These are phyloP conservation scores for Botrytis medusae DNA, from an alignment of 2,329 filamentous ascomycete species.

Conservation along the genomic window DNA sequence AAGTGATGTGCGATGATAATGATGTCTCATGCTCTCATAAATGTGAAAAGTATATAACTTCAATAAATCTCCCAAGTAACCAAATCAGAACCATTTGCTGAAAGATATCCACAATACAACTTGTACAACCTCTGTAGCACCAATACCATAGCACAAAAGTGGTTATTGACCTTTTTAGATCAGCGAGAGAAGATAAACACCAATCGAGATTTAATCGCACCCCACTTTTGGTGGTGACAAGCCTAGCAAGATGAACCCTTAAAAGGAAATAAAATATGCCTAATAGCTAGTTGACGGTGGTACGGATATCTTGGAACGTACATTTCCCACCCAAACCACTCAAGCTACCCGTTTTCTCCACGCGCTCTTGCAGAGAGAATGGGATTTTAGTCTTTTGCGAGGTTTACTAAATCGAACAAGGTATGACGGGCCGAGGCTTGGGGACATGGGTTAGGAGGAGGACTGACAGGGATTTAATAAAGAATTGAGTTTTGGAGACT, in stretches of 20 bases:
- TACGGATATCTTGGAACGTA: neutral
- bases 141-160: neutral
- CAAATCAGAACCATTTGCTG: neutral
- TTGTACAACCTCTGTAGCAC: neutral
- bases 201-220: slow-evolving; percentile 14
- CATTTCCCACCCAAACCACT: neutral
- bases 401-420: neutral
- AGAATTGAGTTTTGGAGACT: neutral
- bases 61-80: neutral
- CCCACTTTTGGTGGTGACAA: slow-evolving; percentile 9
- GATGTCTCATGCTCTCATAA: neutral
- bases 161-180: neutral
- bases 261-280: slow-evolving; percentile 7
- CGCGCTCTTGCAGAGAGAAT: slow-evolving; percentile 11
- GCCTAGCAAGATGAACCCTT: neutral
- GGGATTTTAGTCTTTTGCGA: neutral
- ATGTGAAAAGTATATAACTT: neutral
- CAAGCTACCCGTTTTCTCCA: slow-evolving; percentile 17
- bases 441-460: neutral
- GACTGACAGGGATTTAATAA: neutral
- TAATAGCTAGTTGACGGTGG: neutral
- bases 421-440: slow-evolving; percentile 17
- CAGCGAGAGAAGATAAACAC: slow-evolving; percentile 12
- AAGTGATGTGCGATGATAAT: neutral
- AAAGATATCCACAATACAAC: neutral